Percentiles rank a stretch among this genome's conserved stretches.
Conservation (phyloP, 768 basidiomycete species). For the Mycena sanguinolenta region DNA sequence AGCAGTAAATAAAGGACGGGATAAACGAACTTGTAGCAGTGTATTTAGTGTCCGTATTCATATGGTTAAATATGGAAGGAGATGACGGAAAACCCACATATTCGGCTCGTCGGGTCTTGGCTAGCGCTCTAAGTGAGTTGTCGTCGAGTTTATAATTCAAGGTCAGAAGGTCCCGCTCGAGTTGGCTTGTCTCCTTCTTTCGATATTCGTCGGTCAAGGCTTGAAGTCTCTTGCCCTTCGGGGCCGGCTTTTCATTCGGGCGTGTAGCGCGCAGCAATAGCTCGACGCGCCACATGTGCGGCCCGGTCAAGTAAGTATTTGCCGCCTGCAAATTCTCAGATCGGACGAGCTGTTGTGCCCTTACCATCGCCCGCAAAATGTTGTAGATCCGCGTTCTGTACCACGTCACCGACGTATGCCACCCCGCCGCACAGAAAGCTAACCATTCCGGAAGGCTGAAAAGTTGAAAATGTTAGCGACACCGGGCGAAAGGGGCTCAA, state of each 20-base stretch:
- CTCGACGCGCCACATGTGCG: conserved; percentile 33
- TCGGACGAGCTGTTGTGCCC: conserved; percentile 20
- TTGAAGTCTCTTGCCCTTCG: too few relatives aligned
- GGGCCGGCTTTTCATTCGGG: not conserved
- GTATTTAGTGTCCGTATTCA: conserved; percentile 26
- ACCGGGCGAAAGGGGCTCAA: not conserved
- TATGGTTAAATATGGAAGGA: too few relatives aligned
- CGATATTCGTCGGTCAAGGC: too few relatives aligned
- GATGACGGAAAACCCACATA: too few relatives aligned
- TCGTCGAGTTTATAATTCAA: conserved; percentile 36
- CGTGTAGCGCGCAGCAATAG: conserved; percentile 39
- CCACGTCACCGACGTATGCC: conserved; percentile 39
- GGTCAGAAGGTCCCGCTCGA: conserved; percentile 24
- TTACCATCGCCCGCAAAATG: conserved; percentile 31
- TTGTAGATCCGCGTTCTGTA: conserved; percentile 41
- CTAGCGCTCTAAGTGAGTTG: not conserved
- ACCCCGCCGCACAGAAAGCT: conserved; percentile 47
- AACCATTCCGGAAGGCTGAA: conserved; percentile 46
- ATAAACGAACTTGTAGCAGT: conserved; percentile 35
- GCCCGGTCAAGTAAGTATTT: conserved; percentile 29
- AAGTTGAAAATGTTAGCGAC: not conserved
- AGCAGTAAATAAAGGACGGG: conserved; percentile 28
- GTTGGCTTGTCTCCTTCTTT: conserved; percentile 27
- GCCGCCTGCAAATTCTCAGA: conserved; percentile 32
- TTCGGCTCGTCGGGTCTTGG: too few relatives aligned